Conservation (phyloP, 2,329 filamentous ascomycete genomes). For the Fusarium beomiforme region DNA sequence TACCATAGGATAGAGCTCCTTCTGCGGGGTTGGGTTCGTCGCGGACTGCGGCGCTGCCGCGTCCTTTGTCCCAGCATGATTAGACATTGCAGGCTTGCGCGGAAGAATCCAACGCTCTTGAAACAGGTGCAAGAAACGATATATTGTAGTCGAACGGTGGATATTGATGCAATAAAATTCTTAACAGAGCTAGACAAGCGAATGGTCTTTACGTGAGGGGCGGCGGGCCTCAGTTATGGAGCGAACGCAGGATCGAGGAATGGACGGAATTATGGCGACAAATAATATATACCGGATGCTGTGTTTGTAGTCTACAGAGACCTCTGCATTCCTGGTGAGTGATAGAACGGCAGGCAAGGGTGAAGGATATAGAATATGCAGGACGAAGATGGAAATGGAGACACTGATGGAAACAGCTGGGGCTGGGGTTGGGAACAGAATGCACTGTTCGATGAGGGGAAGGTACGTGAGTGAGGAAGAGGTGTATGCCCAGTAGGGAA, state of each 20-base stretch:
- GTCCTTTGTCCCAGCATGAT: conserved; percentile 37
- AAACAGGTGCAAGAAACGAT: background rate
- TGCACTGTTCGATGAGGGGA: conserved; percentile 12
- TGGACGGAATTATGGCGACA: background rate
- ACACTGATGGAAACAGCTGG: conserved; percentile 31
- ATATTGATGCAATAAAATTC: conserved; percentile 16
- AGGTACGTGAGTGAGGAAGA: conserved; percentile 6
- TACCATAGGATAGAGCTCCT: conserved; percentile 75
- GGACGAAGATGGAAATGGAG: background rate
- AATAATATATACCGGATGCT: conserved; percentile 10
- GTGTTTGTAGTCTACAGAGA: background rate
- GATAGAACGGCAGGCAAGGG: conserved; percentile 1
- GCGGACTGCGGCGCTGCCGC: conserved; percentile 40
- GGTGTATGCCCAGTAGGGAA: conserved; percentile 34
- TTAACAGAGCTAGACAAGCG: conserved; percentile 20
- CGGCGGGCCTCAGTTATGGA: conserved; percentile 13
- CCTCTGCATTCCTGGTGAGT: conserved; percentile 10
- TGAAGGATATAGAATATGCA: background rate
- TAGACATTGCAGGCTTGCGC: conserved; percentile 31
- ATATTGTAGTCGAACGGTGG: conserved; percentile 3
- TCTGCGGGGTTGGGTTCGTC: conserved; percentile 46
- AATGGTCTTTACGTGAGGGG: conserved; percentile 21
- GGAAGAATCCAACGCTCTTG: conserved; percentile 17
- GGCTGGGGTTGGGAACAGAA: conserved; percentile 27
- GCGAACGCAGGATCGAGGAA: background rate